Evolutionary conservation across 371 early-diverging fungal genomes (phyloP), one percentile per base, ranked within the genome.

Genomic region (Rhizopus stolonifer): DNA sequence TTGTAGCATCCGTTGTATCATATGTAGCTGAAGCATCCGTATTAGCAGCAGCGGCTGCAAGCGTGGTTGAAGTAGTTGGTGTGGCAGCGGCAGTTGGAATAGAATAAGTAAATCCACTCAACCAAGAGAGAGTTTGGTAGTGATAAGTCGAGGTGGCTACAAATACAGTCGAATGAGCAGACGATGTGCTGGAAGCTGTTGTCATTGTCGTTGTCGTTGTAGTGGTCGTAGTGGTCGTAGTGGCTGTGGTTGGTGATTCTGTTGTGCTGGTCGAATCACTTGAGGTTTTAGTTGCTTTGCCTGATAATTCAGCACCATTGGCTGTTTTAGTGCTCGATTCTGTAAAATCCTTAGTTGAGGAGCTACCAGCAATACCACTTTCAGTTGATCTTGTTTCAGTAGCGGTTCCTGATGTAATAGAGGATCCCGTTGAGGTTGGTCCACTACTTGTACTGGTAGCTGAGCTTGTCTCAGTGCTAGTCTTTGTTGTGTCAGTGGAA

Each of bases 101-200:
- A 36, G 24, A 54, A 15, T 40, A 32, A 19, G 51, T 40, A n/a
- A 40, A 36, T 36, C 36, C 46, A 15, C 52, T 45, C 19, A 63
- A 42, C 63, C 63, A 67, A 21, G 54, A 40, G n/a, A 59, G 59
- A 8, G 67, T 67, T 46, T 67, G 57, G 19, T 67, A 67, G 18
- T 46, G 56, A 33, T 67, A 66, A 17, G 56, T 66, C 2, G 67
- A 62, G 14, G 67, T 62, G 25, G 66, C 51, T 2, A 45, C 58
- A 39, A 65, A 61, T 3, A 8, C n/a, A 11, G 40, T 46, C 3
- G 36, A 6, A 24, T 6, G 25, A 23, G 18, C 24, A 15, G 29
- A 29, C 29, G 29, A 36, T 29, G 23, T 33, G 0, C 33, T 42
- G 6, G 14, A 14, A 21, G 15, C 9, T 14, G 21, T 19, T 33